A percentile compares a stretch with the other conserved stretches of the same genome.
Conservation (phyloP, 345 rosid species). For the Noccaea bulbosa region DNA sequence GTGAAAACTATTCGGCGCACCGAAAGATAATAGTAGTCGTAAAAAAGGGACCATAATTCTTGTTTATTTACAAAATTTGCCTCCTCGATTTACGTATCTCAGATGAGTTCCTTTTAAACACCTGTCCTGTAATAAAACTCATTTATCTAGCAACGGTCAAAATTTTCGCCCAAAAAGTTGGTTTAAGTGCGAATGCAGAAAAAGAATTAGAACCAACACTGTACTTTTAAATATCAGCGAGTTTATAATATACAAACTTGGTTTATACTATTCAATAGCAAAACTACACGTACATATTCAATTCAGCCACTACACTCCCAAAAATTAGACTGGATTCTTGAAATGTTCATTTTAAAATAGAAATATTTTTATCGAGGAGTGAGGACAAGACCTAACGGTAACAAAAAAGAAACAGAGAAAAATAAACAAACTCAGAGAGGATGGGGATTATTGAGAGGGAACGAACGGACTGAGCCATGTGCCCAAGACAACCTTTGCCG, state of each 20-base stretch:
- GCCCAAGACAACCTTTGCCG: slow-evolving; percentile 45
- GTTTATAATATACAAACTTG: background rate
- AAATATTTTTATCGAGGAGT: background rate
- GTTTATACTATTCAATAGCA: background rate
- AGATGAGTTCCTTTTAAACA: slow-evolving; percentile 32
- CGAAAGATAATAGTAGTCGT: slow-evolving; percentile 24
- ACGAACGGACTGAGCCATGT: slow-evolving; percentile 36
- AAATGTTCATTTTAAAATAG: background rate
- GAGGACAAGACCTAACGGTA: slow-evolving; percentile 38
- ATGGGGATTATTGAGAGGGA: background rate
- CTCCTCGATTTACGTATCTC: slow-evolving; percentile 39
- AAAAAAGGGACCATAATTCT: slow-evolving; percentile 19
- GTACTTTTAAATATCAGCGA: background rate
- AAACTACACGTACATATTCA: slow-evolving; percentile 28
- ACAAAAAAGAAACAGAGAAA: background rate
- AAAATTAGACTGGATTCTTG: slow-evolving; percentile 8
- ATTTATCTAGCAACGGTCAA: slow-evolving; percentile 38
- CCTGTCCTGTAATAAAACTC: slow-evolving; percentile 25
- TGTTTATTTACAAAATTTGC: slow-evolving; percentile 25
- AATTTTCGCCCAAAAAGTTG: slow-evolving; percentile 8
- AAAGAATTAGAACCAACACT: background rate
- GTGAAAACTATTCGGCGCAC: slow-evolving; percentile 32
- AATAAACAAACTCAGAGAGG: background rate
- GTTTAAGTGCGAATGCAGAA: slow-evolving; percentile 1
- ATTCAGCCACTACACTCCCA: slow-evolving; percentile 11